These are phyloP conservation scores for Vigna trinervia DNA, from an alignment of 306 rosid genomes.

Conservation along the genomic window DNA sequence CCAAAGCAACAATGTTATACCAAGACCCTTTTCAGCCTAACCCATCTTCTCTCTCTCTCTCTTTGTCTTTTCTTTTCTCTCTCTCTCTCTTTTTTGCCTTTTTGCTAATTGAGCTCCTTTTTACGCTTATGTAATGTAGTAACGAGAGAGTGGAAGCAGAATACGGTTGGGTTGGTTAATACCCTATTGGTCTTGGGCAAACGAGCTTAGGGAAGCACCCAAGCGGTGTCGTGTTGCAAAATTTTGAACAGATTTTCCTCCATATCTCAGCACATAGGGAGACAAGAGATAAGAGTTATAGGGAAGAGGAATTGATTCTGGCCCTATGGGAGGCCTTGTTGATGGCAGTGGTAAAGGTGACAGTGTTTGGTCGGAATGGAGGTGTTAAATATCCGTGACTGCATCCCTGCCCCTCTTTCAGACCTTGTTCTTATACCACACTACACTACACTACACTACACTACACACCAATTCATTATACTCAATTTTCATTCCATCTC, in stretches of 20 bases:
- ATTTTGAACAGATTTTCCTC: slow-evolving; percentile 45
- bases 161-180: slow-evolving; percentile 45
- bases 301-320: slow-evolving; percentile 62
- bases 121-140: not conserved
- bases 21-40: slow-evolving; percentile 54
- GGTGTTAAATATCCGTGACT: slow-evolving; percentile 67
- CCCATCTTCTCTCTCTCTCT: slow-evolving; percentile 57
- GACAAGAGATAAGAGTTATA: slow-evolving; percentile 41
- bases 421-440: slow-evolving; percentile 48
- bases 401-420: slow-evolving; percentile 57
- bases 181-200: slow-evolving; percentile 53
- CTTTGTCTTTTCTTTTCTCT: not conserved
- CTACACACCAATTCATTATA: not conserved
- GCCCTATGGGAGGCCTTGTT: slow-evolving; percentile 42
- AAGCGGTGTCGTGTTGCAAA: slow-evolving; percentile 45
- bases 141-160: slow-evolving; percentile 36
- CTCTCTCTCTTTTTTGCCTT: slow-evolving; percentile 43
- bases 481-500: slow-evolving; percentile 19
- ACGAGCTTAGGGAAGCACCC: slow-evolving; percentile 40
- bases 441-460: not conserved
- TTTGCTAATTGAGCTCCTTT: slow-evolving; percentile 44
- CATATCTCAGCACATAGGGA: slow-evolving; percentile 40
- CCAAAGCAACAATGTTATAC: slow-evolving; percentile 40
- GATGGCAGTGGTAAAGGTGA: slow-evolving; percentile 61
- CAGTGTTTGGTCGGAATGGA: slow-evolving; percentile 75